Base-by-base conservation (phyloP, 23 red algal genomes). In the Chondrus crispus region DNA sequence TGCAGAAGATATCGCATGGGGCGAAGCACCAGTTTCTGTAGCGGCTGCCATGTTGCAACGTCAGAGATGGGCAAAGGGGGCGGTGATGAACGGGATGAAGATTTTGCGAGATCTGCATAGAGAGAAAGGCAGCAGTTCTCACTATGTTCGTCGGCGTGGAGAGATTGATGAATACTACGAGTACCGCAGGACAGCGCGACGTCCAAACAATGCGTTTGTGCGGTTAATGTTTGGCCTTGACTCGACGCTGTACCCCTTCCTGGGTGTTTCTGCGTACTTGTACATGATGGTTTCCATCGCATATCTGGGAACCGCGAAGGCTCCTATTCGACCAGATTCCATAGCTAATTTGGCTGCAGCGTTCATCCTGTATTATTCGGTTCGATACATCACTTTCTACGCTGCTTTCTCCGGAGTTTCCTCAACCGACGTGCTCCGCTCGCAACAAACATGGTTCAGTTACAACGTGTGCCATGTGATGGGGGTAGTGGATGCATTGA, bases 31-130 rank as follows among this genome's bases (percentile, higher is more conserved):
- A 13, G 92, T 94, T 35, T 88, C 92, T 24, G 92, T 94, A 16
- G 92, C 92, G 16, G 92, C 92, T 11, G 92, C 92, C 13, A 87
- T 94, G 83, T 57, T 94, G 24, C 92, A 94, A 75, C 78, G 92
- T 51, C 92, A 94, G 73, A 82, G 92, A 13, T 94, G 92, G 92
- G 92, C 92, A 3, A 94, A 94, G 41, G 92, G 92, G 40, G 92
- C 92, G 20, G 77, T 94, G n/a, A 94, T 94, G 92, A 94, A 94
- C 33, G 92, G 92, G 3, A 87, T 94, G 54, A 87, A 82, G 42
- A 94, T 94, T 62, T 87, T 94, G 20, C 68, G 84, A n/a, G 74
- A 62, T 10, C 40, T 81, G 74, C 48, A 88, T 26, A 87, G 72
- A 62, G 62, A 94, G 22, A 81, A 71, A 50, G 46, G 66, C 26